These are phyloP conservation scores for Solanum etuberosum DNA, from an alignment of 257 asterid species.

Conservation along the genomic window DNA sequence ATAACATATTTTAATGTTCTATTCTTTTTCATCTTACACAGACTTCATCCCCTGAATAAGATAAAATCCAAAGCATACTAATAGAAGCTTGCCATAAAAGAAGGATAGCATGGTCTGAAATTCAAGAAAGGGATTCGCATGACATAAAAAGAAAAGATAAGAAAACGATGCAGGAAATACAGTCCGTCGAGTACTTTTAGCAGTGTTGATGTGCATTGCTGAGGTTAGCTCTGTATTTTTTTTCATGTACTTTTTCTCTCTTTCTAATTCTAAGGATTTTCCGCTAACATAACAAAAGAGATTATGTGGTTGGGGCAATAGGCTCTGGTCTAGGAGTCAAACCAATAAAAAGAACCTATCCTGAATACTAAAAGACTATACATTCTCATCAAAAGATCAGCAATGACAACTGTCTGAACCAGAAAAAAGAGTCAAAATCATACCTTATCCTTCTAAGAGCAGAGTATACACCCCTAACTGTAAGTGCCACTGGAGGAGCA, in stretches of 20 bases:
- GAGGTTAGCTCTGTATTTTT: neutral
- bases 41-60: neutral
- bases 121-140: neutral
- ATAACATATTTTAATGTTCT: neutral
- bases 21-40: neutral
- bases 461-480: conserved; percentile 68
- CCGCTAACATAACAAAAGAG: neutral
- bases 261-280: neutral
- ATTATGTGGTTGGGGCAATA: neutral
- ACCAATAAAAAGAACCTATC: neutral
- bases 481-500: conserved; percentile 68
- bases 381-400: neutral
- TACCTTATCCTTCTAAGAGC: conserved; percentile 71
- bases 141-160: neutral
- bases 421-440: conserved; percentile 4
- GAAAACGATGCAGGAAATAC: neutral
- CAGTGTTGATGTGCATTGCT: neutral
- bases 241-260: neutral
- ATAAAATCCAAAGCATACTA: neutral
- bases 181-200: neutral
- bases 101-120: neutral
- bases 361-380: neutral
- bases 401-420: neutral
- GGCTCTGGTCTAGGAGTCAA: neutral
- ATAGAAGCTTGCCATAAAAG: neutral